Evolutionary conservation across 805 yeast species (phyloP), one percentile per base, ranked within the genome.

Genomic region (Hyphopichia homilentoma): DNA sequence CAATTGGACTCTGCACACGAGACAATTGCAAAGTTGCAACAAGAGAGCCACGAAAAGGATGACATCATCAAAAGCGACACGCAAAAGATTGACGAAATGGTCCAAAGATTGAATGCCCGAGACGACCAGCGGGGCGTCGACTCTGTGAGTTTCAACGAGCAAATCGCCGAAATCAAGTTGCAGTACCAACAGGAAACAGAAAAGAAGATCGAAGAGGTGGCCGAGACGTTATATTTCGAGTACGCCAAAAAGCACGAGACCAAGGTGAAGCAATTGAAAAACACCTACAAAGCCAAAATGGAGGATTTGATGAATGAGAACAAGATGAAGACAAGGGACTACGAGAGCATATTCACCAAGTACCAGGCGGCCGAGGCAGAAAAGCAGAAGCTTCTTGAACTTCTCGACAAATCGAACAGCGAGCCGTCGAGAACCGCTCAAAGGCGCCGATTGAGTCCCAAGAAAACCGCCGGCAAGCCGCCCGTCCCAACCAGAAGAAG

Each of bases 231-330:
- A 7, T 84, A 84, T 47, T 67, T 74, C 23, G 88, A 81, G 50
- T 84, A 84, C 48, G 75, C 86, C 2, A 77, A 81, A 30, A 84
- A 85, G 50, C 94, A 85, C 48, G 85, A 80, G 40, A 73, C 75
- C 32, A 84, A 84, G 53, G 82, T 84, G 6, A 68, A 70, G 9
- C 71, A 76, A 20, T 59, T 80, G 47, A 81, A 54, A 34, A 40
- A 41, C 16, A 47, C 42, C 22, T 57, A 43, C 34, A 57, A 53
- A 24, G 30, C 39, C 18, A 39, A 73, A 66, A 47, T 60, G 65
- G 39, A 66, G 59, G 67, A 60, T 36, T 50, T 67, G 16, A 57
- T 58, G 8, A 43, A 56, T 25, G 77, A 74, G 38, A 70, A 64
- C 35, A 68, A 66, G 21, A 65, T 65, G 16, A 50, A 71, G 29